A percentile compares a stretch with the other conserved stretches of the same genome.
Evolutionary conservation across 768 basidiomycete genomes (phyloP).

Genomic region (Tylopilus sp.): DNA sequence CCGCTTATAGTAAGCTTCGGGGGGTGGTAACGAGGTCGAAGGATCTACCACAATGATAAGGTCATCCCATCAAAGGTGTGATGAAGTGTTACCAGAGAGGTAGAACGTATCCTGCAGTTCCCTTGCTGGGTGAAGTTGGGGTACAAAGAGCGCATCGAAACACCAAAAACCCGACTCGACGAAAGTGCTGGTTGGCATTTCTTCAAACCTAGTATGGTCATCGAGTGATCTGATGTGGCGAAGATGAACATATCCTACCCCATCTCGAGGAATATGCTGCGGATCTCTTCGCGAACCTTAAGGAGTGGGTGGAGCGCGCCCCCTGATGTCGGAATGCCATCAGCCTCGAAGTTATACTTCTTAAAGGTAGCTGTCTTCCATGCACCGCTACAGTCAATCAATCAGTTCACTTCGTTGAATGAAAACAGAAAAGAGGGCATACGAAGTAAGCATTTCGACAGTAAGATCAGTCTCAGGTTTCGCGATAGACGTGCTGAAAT

Average conservation of each 20-base stretch:
- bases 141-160: constrained; percentile 97
- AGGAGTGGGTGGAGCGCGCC: constrained; percentile 95
- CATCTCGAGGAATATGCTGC: constrained; percentile 99
- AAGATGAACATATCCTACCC: constrained; percentile 54
- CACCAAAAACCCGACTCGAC: constrained; percentile 99
- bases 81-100: constrained; percentile 64
- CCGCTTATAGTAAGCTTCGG: constrained; percentile 78
- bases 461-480: constrained; percentile 97
- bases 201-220: constrained; percentile 69
- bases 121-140: constrained; percentile 97
- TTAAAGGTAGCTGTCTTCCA: constrained; percentile 96
- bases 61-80: background rate
- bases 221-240: background rate
- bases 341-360: constrained; percentile 98
- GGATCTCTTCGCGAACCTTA: constrained; percentile 96
- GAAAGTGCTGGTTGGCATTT: constrained; percentile 96
- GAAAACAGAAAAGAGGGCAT: constrained; percentile 22
- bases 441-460: constrained; percentile 93
- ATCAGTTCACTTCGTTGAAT: background rate
- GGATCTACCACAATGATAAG: constrained; percentile 58
- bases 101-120: constrained; percentile 99
- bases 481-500: constrained; percentile 86
- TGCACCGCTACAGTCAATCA: constrained; percentile 57
- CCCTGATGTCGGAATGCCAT: constrained; percentile 83
- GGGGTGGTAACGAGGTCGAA: constrained; percentile 66